These are phyloP conservation scores for Huntiella decipiens DNA, from an alignment of 2,329 filamentous ascomycete genomes.

Conservation along the genomic window DNA sequence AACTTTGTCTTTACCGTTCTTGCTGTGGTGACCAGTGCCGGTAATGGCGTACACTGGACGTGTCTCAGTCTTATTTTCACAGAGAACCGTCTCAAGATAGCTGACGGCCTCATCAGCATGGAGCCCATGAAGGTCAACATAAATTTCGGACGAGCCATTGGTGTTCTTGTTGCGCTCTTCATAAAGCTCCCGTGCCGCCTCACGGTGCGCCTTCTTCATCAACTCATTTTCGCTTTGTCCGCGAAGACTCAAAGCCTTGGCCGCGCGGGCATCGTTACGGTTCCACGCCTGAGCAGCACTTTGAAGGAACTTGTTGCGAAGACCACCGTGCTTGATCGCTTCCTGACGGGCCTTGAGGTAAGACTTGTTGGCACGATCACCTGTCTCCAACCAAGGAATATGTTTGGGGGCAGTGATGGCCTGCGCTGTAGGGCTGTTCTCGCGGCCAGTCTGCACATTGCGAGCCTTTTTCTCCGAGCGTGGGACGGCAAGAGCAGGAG, in stretches of 20 bases:
- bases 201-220: slow-evolving; percentile 91
- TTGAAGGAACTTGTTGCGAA: slow-evolving; percentile 92
- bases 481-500: slow-evolving; percentile 47
- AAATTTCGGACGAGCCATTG: slow-evolving; percentile 49
- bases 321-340: slow-evolving; percentile 89
- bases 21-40: slow-evolving; percentile 90
- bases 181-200: slow-evolving; percentile 80
- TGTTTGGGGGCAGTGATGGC: slow-evolving; percentile 77
- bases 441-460: slow-evolving; percentile 45
- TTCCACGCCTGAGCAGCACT: slow-evolving; percentile 98
- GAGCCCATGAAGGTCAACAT: slow-evolving; percentile 93
- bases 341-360: slow-evolving; percentile 91
- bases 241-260: slow-evolving; percentile 81
- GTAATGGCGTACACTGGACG: slow-evolving; percentile 87
- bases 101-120: slow-evolving; percentile 93
- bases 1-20: slow-evolving; percentile 97
- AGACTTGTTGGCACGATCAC: slow-evolving; percentile 72
- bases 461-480: slow-evolving; percentile 42
- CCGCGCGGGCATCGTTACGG: slow-evolving; percentile 85
- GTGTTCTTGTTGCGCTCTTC: slow-evolving; percentile 73
- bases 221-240: slow-evolving; percentile 93
- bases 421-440: slow-evolving; percentile 64
- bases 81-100: slow-evolving; percentile 72
- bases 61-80: slow-evolving; percentile 57
- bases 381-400: slow-evolving; percentile 92